Conservation (phyloP, 2,329 filamentous ascomycete genomes). For the Penicillium sp. region DNA sequence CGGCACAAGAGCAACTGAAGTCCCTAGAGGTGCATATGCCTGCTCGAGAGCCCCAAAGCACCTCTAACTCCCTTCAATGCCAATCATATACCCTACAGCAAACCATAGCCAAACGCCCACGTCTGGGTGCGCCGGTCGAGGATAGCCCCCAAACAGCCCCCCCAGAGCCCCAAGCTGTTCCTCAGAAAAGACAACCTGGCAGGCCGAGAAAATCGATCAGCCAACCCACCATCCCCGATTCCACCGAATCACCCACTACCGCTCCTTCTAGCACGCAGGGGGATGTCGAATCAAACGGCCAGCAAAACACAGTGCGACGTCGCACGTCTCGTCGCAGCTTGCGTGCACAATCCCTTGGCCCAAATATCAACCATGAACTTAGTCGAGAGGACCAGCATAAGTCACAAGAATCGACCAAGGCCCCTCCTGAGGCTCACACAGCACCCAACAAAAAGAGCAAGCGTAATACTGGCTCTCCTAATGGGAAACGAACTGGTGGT, state of each 20-base stretch:
- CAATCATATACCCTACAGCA: conserved; percentile 9
- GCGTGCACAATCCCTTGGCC: conserved; percentile 11
- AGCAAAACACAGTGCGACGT: conserved; percentile 4
- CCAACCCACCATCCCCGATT: conserved; percentile 15
- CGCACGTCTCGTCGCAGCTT: conserved; percentile 19
- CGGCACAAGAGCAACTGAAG: neutral
- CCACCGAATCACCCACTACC: conserved; percentile 14
- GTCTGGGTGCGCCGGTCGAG: conserved; percentile 23
- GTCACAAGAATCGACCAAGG: neutral
- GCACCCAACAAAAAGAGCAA: conserved; percentile 10
- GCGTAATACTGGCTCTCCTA: neutral
- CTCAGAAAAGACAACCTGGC: conserved; percentile 22
- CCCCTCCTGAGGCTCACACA: neutral
- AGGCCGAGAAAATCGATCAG: conserved; percentile 33
- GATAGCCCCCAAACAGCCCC: neutral
- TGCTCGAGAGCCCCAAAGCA: neutral
- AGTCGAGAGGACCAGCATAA: neutral
- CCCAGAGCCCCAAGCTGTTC: conserved; percentile 3
- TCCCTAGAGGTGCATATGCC: conserved; percentile 13
- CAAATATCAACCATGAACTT: neutral
- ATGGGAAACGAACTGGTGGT: neutral
- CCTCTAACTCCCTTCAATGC: neutral
- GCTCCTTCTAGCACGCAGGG: conserved; percentile 12
- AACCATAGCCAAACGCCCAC: conserved; percentile 32
- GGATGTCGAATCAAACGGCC: neutral